Evolutionary conservation across 2,329 filamentous ascomycete species (phyloP).

Genomic region (Pseudonectria foliicola): DNA sequence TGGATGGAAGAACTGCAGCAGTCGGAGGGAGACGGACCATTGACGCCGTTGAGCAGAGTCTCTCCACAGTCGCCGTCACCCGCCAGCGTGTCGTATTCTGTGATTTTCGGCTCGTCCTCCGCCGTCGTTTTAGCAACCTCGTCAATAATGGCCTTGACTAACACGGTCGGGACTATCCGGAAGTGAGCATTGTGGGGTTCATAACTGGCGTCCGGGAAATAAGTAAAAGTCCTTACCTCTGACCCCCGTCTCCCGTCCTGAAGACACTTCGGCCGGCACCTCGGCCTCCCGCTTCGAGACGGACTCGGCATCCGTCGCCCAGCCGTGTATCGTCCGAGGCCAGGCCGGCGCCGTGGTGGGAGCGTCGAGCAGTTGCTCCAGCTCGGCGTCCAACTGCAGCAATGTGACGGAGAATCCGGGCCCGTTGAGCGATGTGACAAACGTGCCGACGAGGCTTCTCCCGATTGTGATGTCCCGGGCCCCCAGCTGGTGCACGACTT

Average conservation of each 20-base stretch:
- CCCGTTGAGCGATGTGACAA: constrained; percentile 17
- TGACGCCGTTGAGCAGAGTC: constrained; percentile 21
- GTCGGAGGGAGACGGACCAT: constrained; percentile 5
- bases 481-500: constrained; percentile 13
- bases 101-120: constrained; percentile 34
- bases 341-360: constrained; percentile 17
- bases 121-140: constrained; percentile 12
- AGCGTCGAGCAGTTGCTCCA: constrained; percentile 13
- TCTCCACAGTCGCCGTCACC: constrained; percentile 29
- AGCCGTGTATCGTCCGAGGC: constrained; percentile 16
- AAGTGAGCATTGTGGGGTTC: not conserved
- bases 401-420: constrained; percentile 18
- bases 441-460: constrained; percentile 15
- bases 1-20: constrained; percentile 1
- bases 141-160: constrained; percentile 14
- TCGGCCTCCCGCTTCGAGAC: constrained; percentile 9
- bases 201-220: too few relatives aligned
- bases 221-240: constrained; percentile 6
- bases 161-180: constrained; percentile 10
- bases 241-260: constrained; percentile 11
- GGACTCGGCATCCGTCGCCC: constrained; percentile 10
- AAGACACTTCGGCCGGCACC: constrained; percentile 1
- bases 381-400: constrained; percentile 14
- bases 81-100: constrained; percentile 24
- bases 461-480: constrained; percentile 7